Evolutionary conservation across 495 filamentous ascomycete species (phyloP).

Genomic region (Neurospora sp.): DNA sequence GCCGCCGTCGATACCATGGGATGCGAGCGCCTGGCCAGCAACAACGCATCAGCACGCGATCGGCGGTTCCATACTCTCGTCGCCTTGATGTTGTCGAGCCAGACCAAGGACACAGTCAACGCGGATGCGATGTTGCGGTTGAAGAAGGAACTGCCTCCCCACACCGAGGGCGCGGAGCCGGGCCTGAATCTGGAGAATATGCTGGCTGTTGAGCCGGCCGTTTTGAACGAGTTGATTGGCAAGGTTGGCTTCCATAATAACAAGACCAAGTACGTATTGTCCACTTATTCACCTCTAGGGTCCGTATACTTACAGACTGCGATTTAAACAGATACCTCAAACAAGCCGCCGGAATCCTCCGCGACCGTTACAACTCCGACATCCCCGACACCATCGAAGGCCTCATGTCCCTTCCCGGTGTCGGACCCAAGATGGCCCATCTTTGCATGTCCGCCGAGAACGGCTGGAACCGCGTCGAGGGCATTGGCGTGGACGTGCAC

Average conservation of each 20-base stretch:
- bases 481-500: conserved; percentile 60
- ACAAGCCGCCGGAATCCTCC: conserved; percentile 59
- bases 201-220: conserved; percentile 55
- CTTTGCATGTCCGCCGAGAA: conserved; percentile 59
- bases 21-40: conserved; percentile 66
- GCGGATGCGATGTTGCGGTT: conserved; percentile 74
- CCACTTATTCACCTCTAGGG: neutral
- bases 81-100: conserved; percentile 89
- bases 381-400: conserved; percentile 76
- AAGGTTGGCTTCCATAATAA: conserved; percentile 93
- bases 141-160: conserved; percentile 57
- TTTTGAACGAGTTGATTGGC: conserved; percentile 69
- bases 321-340: conserved; percentile 54
- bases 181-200: conserved; percentile 71
- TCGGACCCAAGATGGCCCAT: conserved; percentile 97
- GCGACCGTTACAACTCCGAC: conserved; percentile 58
- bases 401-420: conserved; percentile 73
- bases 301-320: neutral
- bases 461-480: conserved; percentile 49
- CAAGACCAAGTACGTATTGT: conserved; percentile 54
- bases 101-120: conserved; percentile 93
- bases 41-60: conserved; percentile 45
- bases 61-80: conserved; percentile 85
- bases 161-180: conserved; percentile 20
- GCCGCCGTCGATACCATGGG: conserved; percentile 98